These are phyloP conservation scores for Globisporangium spinosum DNA, from an alignment of 352 stramenopile genomes.

Conservation along the genomic window DNA sequence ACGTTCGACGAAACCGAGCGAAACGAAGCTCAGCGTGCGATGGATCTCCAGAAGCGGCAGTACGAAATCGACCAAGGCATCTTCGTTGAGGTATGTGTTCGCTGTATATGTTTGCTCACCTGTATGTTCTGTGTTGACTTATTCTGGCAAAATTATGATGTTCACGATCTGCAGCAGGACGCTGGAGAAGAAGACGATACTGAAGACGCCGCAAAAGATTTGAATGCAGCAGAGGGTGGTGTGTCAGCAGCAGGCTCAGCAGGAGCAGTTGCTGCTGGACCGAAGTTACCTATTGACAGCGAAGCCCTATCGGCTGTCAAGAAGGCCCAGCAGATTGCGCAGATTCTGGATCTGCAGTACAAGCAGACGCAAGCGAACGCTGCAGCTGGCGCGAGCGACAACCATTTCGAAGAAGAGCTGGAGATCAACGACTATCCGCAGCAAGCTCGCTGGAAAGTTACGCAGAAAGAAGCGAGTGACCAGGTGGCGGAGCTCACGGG, in stretches of 20 bases:
- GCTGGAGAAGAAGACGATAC: constrained; percentile 50
- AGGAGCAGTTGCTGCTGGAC: neutral
- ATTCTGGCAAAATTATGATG: neutral
- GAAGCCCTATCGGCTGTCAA: constrained; percentile 71
- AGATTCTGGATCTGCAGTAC: constrained; percentile 79
- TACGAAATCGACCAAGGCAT: constrained; percentile 88
- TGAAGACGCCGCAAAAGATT: constrained; percentile 34
- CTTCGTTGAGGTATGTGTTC: constrained; percentile 49
- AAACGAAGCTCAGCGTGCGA: constrained; percentile 93
- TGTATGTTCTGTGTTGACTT: neutral
- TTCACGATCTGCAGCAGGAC: constrained; percentile 30
- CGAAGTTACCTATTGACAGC: constrained; percentile 33
- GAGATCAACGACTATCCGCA: constrained; percentile 95
- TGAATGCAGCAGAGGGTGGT: constrained; percentile 6
- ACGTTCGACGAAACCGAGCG: constrained; percentile 98
- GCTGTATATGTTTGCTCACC: neutral
- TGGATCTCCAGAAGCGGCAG: constrained; percentile 89
- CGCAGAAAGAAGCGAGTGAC: constrained; percentile 85
- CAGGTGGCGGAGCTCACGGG: constrained; percentile 87
- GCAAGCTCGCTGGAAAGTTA: constrained; percentile 86
- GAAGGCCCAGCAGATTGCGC: constrained; percentile 82
- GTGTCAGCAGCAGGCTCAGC: constrained; percentile 3
- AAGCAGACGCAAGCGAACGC: constrained; percentile 46
- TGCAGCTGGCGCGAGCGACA: constrained; percentile 30
- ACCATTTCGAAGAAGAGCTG: constrained; percentile 87